Conservation (phyloP, 176 grass and related monocot species). For the Oryza meyeriana region DNA sequence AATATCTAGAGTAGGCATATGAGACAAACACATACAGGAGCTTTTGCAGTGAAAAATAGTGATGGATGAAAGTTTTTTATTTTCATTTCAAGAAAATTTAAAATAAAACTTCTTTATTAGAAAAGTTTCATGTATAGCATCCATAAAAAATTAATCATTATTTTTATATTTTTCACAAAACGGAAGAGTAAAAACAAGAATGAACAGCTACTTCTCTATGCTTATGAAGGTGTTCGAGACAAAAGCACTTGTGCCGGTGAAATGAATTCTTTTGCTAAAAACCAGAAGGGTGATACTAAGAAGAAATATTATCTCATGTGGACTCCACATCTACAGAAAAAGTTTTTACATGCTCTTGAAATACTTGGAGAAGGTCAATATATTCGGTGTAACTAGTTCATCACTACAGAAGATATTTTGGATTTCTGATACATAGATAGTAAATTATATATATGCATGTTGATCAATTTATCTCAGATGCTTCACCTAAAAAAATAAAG, state of each 20-base stretch:
- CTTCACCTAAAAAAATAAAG: conserved; percentile 24
- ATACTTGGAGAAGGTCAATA: conserved; percentile 33
- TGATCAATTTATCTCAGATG: conserved; percentile 12
- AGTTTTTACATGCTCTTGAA: conserved; percentile 25
- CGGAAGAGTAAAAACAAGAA: not conserved
- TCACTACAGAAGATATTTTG: not conserved
- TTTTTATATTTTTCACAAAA: not conserved
- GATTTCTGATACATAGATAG: not conserved
- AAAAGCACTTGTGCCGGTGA: not conserved
- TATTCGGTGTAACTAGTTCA: not conserved
- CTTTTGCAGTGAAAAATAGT: not conserved
- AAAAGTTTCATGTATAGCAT: not conserved
- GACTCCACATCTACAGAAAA: conserved; percentile 28
- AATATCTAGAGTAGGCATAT: not conserved
- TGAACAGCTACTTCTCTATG: not conserved
- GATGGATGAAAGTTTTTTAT: not conserved
- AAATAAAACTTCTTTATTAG: not conserved
- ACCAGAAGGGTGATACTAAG: not conserved
- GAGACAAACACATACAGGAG: not conserved
- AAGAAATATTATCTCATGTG: conserved; percentile 17
- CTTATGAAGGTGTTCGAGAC: not conserved
- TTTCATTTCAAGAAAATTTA: not conserved
- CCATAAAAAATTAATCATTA: not conserved
- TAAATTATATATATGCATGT: not conserved
- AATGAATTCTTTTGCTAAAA: too few species aligned